These are phyloP conservation scores for Trichoderma hamatum DNA, from an alignment of 2,329 filamentous ascomycete genomes.

Conservation along the genomic window DNA sequence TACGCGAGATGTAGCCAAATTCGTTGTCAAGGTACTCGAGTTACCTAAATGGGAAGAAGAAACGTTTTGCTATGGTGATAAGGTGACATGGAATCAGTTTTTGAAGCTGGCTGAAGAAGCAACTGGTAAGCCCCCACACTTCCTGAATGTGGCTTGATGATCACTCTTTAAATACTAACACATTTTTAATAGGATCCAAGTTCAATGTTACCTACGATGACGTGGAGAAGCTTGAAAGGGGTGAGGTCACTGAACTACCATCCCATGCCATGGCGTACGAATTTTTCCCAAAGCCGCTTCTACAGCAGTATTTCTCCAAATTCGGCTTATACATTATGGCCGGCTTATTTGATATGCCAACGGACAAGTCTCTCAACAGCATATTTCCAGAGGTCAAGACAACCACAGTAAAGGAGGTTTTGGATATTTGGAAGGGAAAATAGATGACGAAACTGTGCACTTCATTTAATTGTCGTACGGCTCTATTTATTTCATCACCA, in stretches of 20 bases:
- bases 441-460: neutral
- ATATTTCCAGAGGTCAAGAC: neutral
- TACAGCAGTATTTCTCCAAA: neutral
- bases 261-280: neutral
- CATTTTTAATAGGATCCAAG: neutral
- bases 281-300: neutral
- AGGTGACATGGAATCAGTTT: neutral
- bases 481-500: neutral
- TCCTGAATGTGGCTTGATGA: neutral
- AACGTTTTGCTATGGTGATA: neutral
- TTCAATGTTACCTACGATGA: neutral
- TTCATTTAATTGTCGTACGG: neutral
- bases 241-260: neutral
- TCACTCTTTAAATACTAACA: neutral
- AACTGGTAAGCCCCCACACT: neutral
- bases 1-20: neutral
- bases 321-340: neutral
- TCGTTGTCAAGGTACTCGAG: neutral
- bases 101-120: neutral
- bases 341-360: neutral
- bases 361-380: neutral
- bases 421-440: neutral
- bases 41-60: neutral
- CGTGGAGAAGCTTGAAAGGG: neutral
- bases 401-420: neutral